phyloP scores from a whole-genome alignment of 306 rosid genomes.

The Begonia peltatifolia region DNA sequence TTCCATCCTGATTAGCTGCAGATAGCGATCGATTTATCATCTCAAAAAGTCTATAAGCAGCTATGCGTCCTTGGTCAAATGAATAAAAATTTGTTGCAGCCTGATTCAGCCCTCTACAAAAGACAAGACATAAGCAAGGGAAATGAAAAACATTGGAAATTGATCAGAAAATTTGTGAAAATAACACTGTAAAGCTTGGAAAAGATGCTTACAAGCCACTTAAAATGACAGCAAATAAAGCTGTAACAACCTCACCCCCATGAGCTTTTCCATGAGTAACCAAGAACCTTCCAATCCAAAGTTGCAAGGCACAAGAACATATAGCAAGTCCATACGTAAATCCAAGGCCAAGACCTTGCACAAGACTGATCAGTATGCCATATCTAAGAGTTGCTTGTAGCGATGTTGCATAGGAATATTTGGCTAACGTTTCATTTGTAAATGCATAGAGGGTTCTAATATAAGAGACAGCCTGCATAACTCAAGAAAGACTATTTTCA shows the following conservation, averaged over 20 bases:
- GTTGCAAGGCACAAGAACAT: conserved; percentile 97
- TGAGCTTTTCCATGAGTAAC: conserved; percentile 45
- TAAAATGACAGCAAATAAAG: conserved; percentile 87
- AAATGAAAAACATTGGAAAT: conserved; percentile 10
- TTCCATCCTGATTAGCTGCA: conserved; percentile 67
- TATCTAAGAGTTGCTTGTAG: conserved; percentile 97
- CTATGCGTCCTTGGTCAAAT: conserved; percentile 98
- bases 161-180: conserved; percentile 1
- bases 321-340: conserved; percentile 99
- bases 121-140: conserved; percentile 8
- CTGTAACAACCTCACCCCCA: conserved; percentile 93
- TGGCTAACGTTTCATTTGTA: conserved; percentile 95
- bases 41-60: conserved; percentile 97
- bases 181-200: not conserved
- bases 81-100: conserved; percentile 99
- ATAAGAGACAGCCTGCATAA: conserved; percentile 88
- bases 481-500: conserved; percentile 3
- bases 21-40: conserved; percentile 98
- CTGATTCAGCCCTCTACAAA: conserved; percentile 82
- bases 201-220: conserved; percentile 88
- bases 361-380: conserved; percentile 96
- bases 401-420: conserved; percentile 95
- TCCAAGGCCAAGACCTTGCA: conserved; percentile 99
- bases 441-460: conserved; percentile 81
- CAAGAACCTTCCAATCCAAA: conserved; percentile 97